Evolutionary conservation across 306 rosid genomes (phyloP).

Genomic region (Coriaria nepalensis): DNA sequence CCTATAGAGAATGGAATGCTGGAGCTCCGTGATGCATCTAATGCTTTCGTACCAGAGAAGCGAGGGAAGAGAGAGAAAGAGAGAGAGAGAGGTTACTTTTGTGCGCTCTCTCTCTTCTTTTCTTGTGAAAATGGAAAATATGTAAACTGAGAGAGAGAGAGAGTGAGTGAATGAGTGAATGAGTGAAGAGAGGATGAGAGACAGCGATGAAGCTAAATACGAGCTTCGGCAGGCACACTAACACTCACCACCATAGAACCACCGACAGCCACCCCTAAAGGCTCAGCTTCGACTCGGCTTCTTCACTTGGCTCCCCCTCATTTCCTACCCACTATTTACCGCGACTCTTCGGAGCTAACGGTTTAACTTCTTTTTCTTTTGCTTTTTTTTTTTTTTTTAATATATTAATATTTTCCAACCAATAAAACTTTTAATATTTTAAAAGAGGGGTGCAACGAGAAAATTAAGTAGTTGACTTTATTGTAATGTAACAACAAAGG

Average conservation of each 20-base stretch:
- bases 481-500: too few species aligned
- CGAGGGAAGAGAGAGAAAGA: constrained; percentile 18
- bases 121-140: constrained; percentile 2
- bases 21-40: constrained; percentile 28
- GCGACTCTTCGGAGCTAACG: background rate
- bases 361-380: too few species aligned
- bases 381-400: too few species aligned
- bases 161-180: constrained; percentile 21
- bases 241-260: constrained; percentile 1
- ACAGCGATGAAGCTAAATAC: background rate
- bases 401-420: too few species aligned
- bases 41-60: constrained; percentile 42
- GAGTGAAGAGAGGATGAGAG: constrained; percentile 11
- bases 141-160: constrained; percentile 14
- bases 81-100: constrained; percentile 4
- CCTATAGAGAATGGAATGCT: constrained; percentile 39
- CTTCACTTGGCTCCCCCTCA: background rate
- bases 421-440: too few species aligned
- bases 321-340: background rate
- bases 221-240: constrained; percentile 10
- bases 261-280: constrained; percentile 12
- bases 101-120: constrained; percentile 2
- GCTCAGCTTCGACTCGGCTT: background rate
- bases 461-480: too few species aligned
- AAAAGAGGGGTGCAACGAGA: too few species aligned